phyloP scores from a whole-genome alignment of 2,329 filamentous ascomycete species.

The Botrytis squamosa region DNA sequence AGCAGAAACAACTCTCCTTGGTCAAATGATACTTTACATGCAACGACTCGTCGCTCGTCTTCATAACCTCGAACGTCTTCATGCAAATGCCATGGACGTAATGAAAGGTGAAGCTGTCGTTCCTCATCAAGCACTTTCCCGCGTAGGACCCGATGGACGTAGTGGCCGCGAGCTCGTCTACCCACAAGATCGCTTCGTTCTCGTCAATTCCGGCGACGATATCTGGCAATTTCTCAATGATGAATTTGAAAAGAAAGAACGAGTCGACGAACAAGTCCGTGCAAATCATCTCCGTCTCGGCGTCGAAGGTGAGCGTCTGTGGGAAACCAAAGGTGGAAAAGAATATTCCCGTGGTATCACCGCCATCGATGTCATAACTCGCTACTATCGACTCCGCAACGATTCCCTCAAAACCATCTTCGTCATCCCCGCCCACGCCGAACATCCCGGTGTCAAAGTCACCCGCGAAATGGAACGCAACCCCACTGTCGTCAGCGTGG shows the following conservation, averaged over 20 bases:
- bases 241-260: constrained; percentile 42
- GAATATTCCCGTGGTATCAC: constrained; percentile 45
- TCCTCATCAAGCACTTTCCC: constrained; percentile 52
- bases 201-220: constrained; percentile 55
- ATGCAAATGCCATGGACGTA: constrained; percentile 51
- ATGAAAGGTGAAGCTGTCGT: constrained; percentile 51
- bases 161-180: constrained; percentile 49
- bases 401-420: constrained; percentile 48
- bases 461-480: constrained; percentile 48
- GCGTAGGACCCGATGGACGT: constrained; percentile 52
- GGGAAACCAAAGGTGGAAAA: constrained; percentile 25
- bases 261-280: constrained; percentile 43
- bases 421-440: constrained; percentile 50
- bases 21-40: constrained; percentile 56
- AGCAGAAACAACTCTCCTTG: constrained; percentile 53
- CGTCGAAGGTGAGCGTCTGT: constrained; percentile 43
- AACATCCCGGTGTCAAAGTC: constrained; percentile 46
- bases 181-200: constrained; percentile 55
- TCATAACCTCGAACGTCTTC: constrained; percentile 56
- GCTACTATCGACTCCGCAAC: constrained; percentile 53
- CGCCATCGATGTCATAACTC: constrained; percentile 49
- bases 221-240: constrained; percentile 49
- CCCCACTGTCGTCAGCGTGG: constrained; percentile 43
- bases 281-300: constrained; percentile 42
- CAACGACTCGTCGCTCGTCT: constrained; percentile 54